phyloP scores from a whole-genome alignment of 163 green algal species.

The Chlorella variabilis region DNA sequence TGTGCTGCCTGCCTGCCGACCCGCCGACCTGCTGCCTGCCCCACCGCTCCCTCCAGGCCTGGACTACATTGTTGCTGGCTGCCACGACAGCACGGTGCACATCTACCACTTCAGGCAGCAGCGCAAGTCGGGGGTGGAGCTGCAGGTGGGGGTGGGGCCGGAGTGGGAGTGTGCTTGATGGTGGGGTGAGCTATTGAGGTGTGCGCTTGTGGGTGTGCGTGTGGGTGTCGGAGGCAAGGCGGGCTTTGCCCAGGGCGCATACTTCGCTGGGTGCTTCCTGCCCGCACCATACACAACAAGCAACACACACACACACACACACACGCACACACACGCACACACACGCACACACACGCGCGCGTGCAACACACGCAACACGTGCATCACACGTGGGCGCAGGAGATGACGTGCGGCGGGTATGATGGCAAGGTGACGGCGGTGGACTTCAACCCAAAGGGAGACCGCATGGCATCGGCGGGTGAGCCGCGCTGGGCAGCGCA shows the following conservation, averaged over 20 bases:
- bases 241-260: too few relatives aligned
- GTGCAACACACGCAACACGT: too few relatives aligned
- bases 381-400: not conserved
- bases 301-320: too few relatives aligned
- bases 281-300: too few relatives aligned
- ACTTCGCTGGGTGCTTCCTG: too few relatives aligned
- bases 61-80: constrained; percentile 41
- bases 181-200: not conserved
- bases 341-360: too few relatives aligned
- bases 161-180: too few relatives aligned
- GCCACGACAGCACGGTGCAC: constrained; percentile 42
- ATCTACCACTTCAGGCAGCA: constrained; percentile 39
- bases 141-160: not conserved
- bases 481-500: not conserved
- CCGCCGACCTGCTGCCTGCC: not conserved
- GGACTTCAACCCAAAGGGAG: constrained; percentile 22
- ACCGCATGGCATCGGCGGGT: constrained; percentile 27
- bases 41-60: not conserved
- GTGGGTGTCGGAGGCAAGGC: too few relatives aligned
- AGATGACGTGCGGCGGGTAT: constrained; percentile 43
- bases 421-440: constrained; percentile 32
- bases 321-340: too few relatives aligned
- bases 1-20: too few relatives aligned
- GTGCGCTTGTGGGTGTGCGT: too few relatives aligned
- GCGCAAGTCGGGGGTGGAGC: constrained; percentile 13